Evolutionary conservation across 2,329 filamentous ascomycete species (phyloP).

Genomic region (Colletotrichum tropicale): DNA sequence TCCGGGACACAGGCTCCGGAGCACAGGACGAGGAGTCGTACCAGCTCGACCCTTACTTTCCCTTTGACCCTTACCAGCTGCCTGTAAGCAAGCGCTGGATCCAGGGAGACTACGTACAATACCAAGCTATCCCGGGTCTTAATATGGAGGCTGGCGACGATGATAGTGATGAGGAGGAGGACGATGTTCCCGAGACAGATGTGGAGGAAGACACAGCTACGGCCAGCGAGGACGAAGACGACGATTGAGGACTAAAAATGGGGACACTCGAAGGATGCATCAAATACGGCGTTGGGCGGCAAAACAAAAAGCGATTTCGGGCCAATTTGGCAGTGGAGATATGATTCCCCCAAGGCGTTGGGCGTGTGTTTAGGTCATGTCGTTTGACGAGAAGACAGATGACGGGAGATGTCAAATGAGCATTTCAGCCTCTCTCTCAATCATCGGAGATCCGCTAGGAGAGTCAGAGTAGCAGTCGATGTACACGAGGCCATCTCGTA

Average conservation of each 20-base stretch:
- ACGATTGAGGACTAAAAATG: constrained; percentile 31
- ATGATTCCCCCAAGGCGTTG: constrained; percentile 18
- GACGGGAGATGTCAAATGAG: background rate
- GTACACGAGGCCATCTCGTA: background rate
- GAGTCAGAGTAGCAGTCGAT: background rate
- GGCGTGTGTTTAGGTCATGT: constrained; percentile 2
- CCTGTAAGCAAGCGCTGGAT: constrained; percentile 89
- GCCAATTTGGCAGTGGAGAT: constrained; percentile 13
- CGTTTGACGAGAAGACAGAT: background rate
- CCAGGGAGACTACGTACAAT: constrained; percentile 81
- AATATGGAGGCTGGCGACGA: constrained; percentile 62
- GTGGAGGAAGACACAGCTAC: constrained; percentile 57
- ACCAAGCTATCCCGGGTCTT: constrained; percentile 76
- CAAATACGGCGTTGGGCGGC: constrained; percentile 25
- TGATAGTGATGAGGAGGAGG: constrained; percentile 56
- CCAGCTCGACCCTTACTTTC: constrained; percentile 93
- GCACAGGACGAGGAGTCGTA: constrained; percentile 76
- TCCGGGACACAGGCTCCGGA: constrained; percentile 57
- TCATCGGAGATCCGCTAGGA: background rate
- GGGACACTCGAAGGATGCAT: constrained; percentile 20
- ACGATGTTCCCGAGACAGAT: constrained; percentile 46
- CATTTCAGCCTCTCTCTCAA: background rate
- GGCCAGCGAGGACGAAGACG: constrained; percentile 49
- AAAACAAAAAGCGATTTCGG: constrained; percentile 14
- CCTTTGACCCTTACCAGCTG: constrained; percentile 95